Conservation (phyloP, 2,329 filamentous ascomycete genomes). For the Pseudogymnoascus sp. region DNA sequence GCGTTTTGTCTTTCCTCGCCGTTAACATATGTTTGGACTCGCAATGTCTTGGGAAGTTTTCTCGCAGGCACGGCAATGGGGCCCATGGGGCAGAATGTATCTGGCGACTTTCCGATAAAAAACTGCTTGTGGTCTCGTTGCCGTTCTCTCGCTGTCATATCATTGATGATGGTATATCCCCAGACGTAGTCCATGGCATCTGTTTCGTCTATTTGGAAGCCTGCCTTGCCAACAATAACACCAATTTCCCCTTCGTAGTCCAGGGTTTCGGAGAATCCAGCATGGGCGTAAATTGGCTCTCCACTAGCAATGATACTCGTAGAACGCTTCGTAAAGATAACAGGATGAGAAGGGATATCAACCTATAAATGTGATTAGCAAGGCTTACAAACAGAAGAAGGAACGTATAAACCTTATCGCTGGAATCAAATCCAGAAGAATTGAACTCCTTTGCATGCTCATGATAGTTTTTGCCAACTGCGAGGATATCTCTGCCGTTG, state of each 20-base stretch:
- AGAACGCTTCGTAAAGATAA: constrained; percentile 46
- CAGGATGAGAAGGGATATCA: constrained; percentile 42
- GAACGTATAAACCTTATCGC: too few relatives aligned
- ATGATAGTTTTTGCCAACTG: too few relatives aligned
- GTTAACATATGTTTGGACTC: constrained; percentile 37
- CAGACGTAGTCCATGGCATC: constrained; percentile 21
- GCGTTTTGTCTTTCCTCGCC: constrained; percentile 41
- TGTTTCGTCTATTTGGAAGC: constrained; percentile 29
- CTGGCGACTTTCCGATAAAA: constrained; percentile 47
- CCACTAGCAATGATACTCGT: constrained; percentile 33
- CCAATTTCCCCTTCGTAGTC: constrained; percentile 45
- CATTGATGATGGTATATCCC: constrained; percentile 45
- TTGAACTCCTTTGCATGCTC: too few relatives aligned
- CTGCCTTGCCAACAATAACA: constrained; percentile 45
- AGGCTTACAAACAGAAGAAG: too few relatives aligned
- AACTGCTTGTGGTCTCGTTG: constrained; percentile 55
- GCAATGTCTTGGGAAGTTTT: constrained; percentile 34
- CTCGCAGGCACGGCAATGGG: constrained; percentile 41
- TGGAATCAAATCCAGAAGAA: too few relatives aligned
- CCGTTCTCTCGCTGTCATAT: constrained; percentile 44
- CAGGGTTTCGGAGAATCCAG: constrained; percentile 37
- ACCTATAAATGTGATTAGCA: constrained; percentile 37
- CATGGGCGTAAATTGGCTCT: constrained; percentile 35
- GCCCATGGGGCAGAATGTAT: constrained; percentile 49
- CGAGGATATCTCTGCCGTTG: too few relatives aligned